Evolutionary conservation across 345 rosid genomes (phyloP), one percentile per base, ranked within the genome.

Genomic region (Heritiera fomes): DNA sequence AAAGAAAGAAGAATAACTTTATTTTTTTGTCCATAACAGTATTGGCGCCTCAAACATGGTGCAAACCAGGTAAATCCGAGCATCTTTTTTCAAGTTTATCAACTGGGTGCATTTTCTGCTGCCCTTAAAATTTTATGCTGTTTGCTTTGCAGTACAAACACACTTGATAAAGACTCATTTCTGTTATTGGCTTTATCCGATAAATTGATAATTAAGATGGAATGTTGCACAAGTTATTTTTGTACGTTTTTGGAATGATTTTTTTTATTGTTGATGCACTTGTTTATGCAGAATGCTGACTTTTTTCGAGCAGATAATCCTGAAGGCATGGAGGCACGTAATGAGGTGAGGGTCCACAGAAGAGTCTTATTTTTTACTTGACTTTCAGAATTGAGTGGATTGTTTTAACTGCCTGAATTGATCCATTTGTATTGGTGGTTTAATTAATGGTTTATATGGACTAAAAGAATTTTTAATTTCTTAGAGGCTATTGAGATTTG

Each of bases 1-100:
- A 81, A 32, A n/a, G 47, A 32, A 59, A 71, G 78, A 49, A 40
- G 56, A 77, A 72, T 81, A 62, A 75, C 80, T 75, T 76, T 40
- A 53, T 80, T 80, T 79, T 78, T 66, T 81, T 67, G 63, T 74
- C 79, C 83, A 55, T 84, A 12, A 82, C 98, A 97, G 99, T 97
- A 97, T 84, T 98, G 99, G 11, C 98, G 99, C 79, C 98, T 97
- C 83, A 97, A 94, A 88, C 98, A 86, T 84, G 99, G 99, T 84
- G 83, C 83, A 83, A 97, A 93, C 82, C 89, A 84, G 98, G 99
- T 97, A 87, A 34, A n/a, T 55, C 76, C 79, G 18, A 38, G 40
- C 14, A 58, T 32, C 45, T 0, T 66, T 56, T 46, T 34, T 66
- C 34, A 3, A 58, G 55, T 32, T 69, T 61, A 34, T 75, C 55